Evolutionary conservation across 306 rosid genomes (phyloP).

Genomic region (Boehmeria nivea): DNA sequence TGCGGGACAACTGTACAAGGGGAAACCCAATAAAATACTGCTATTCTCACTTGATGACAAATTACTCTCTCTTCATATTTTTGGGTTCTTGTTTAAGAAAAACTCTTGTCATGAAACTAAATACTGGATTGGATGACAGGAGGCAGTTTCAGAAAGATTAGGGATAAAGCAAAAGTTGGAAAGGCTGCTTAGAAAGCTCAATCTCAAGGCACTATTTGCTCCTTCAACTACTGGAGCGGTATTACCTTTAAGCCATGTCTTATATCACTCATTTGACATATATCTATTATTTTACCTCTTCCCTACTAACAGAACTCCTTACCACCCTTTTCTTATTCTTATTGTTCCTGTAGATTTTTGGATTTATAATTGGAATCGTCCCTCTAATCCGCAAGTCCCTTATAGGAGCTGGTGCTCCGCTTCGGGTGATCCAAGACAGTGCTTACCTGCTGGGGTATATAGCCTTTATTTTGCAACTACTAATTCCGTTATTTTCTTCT

Average conservation of each 20-base stretch:
- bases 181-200: conserved; percentile 30
- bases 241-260: neutral
- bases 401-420: conserved; percentile 66
- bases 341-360: conserved; percentile 45
- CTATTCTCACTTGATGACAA: too few species aligned
- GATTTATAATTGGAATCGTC: conserved; percentile 55
- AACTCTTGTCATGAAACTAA: neutral
- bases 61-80: too few species aligned
- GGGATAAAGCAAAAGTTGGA: conserved; percentile 23
- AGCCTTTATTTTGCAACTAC: neutral
- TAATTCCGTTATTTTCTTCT: neutral
- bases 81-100: too few species aligned
- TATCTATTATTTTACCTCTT: neutral
- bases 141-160: conserved; percentile 16
- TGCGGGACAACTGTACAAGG: too few species aligned
- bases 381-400: conserved; percentile 37
- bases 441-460: conserved; percentile 61
- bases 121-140: conserved; percentile 24
- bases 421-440: conserved; percentile 61
- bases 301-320: neutral
- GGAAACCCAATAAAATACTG: too few species aligned
- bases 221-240: conserved; percentile 85
- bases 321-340: neutral
- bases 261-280: neutral
- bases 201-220: conserved; percentile 55